phyloP scores from a whole-genome alignment of 2,329 filamentous ascomycete species.

The Graphilbum sp. region DNA sequence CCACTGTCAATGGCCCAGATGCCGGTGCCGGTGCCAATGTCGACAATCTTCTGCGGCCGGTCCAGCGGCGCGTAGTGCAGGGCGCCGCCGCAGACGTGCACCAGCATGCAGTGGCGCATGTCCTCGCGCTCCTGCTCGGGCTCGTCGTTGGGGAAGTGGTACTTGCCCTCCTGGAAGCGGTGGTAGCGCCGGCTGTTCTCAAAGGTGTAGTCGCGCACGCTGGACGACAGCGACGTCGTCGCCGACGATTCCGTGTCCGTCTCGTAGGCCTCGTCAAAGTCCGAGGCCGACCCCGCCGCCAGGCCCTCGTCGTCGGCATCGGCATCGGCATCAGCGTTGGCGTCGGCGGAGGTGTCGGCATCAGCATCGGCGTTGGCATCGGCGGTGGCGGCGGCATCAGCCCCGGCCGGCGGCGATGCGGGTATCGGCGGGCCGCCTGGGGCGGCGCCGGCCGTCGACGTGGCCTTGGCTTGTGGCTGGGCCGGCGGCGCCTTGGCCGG shows the following conservation, averaged over 20 bases:
- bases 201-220: constrained; percentile 12
- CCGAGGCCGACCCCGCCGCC: background rate
- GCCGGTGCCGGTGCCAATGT: constrained; percentile 14
- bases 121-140: constrained; percentile 26
- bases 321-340: background rate
- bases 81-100: constrained; percentile 27
- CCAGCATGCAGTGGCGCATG: constrained; percentile 35
- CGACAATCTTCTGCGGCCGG: constrained; percentile 10
- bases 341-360: too few species aligned
- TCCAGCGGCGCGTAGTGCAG: constrained; percentile 31
- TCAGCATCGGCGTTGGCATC: too few species aligned
- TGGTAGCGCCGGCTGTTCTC: constrained; percentile 15
- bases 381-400: background rate
- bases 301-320: constrained; percentile 6
- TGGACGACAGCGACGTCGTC: constrained; percentile 12
- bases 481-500: too few species aligned
- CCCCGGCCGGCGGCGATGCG: too few species aligned
- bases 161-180: constrained; percentile 12
- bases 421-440: too few species aligned
- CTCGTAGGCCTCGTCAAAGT: constrained; percentile 7
- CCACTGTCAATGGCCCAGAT: constrained; percentile 13
- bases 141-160: constrained; percentile 22
- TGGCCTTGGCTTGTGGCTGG: too few species aligned
- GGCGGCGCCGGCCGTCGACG: too few species aligned
- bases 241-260: constrained; percentile 2